Percentiles rank a stretch among this genome's conserved stretches.
phyloP scores from a whole-genome alignment of 2,329 filamentous ascomycete species.

The Neurospora sp. region DNA sequence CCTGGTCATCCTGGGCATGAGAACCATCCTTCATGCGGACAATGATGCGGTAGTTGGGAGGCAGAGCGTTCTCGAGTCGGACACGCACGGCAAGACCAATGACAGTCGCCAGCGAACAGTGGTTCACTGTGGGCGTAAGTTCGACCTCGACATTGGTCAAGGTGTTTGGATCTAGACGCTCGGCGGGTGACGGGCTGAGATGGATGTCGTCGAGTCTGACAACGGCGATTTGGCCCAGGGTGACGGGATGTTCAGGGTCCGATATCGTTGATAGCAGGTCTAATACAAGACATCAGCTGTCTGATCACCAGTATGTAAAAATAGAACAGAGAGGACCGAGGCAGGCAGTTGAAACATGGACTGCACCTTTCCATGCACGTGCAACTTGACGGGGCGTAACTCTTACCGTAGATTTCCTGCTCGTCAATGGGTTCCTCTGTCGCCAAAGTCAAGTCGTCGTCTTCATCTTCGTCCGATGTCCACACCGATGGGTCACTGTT shows the following conservation, averaged over 20 bases:
- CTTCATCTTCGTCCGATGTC: conserved; percentile 28
- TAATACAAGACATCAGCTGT: conserved; percentile 32
- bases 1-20: conserved; percentile 89
- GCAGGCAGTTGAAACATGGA: not conserved
- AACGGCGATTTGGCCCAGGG: conserved; percentile 84
- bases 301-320: conserved; percentile 13
- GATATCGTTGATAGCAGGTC: conserved; percentile 92
- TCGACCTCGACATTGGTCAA: conserved; percentile 71
- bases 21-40: conserved; percentile 92
- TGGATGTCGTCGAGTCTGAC: conserved; percentile 92
- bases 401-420: conserved; percentile 86
- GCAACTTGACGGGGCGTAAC: not conserved
- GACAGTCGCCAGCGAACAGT: conserved; percentile 92
- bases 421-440: conserved; percentile 80
- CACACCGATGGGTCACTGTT: conserved; percentile 25
- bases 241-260: conserved; percentile 92
- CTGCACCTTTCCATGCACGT: not conserved
- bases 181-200: conserved; percentile 56
- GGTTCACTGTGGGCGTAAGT: conserved; percentile 92
- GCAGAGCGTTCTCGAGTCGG: conserved; percentile 79
- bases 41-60: conserved; percentile 84
- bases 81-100: conserved; percentile 91
- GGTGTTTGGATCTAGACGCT: conserved; percentile 39
- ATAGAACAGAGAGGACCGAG: conserved; percentile 3
- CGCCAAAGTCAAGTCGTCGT: conserved; percentile 39